A percentile compares a stretch with the other conserved stretches of the same genome.
Conservation (phyloP, 805 yeast genomes). For the Candida chauliodis region DNA sequence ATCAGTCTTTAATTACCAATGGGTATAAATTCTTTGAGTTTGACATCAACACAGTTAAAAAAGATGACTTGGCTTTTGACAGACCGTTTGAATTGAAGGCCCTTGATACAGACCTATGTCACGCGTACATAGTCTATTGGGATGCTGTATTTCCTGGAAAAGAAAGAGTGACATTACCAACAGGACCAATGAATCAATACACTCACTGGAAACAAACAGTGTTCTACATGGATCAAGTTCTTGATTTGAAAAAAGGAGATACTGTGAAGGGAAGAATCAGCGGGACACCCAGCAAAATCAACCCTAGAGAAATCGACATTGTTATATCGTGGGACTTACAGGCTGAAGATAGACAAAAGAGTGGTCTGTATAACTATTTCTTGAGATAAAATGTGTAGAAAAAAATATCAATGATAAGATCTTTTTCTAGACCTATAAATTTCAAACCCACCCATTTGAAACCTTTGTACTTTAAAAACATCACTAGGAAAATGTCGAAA, state of each 20-base stretch:
- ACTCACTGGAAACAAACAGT: slow-evolving; percentile 99
- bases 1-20: slow-evolving; percentile 67
- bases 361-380: slow-evolving; percentile 62
- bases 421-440: background rate
- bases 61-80: slow-evolving; percentile 77
- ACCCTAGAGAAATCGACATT: slow-evolving; percentile 90
- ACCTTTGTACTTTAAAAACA: background rate
- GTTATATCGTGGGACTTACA: slow-evolving; percentile 57
- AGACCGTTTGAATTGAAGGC: slow-evolving; percentile 69
- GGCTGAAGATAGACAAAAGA: slow-evolving; percentile 48
- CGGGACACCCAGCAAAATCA: slow-evolving; percentile 69
- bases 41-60: slow-evolving; percentile 84
- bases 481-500: slow-evolving; percentile 20
- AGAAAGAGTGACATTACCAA: slow-evolving; percentile 71
- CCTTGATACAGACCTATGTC: slow-evolving; percentile 74
- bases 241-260: slow-evolving; percentile 77
- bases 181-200: slow-evolving; percentile 91
- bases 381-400: slow-evolving; percentile 43
- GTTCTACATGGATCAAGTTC: slow-evolving; percentile 79
- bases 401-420: background rate
- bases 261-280: slow-evolving; percentile 65
- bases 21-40: slow-evolving; percentile 69
- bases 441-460: background rate
- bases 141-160: slow-evolving; percentile 83
- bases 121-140: slow-evolving; percentile 92